Evolutionary conservation across 73 alveolate genomes (phyloP).

Genomic region (Paramecium octaurelia): DNA sequence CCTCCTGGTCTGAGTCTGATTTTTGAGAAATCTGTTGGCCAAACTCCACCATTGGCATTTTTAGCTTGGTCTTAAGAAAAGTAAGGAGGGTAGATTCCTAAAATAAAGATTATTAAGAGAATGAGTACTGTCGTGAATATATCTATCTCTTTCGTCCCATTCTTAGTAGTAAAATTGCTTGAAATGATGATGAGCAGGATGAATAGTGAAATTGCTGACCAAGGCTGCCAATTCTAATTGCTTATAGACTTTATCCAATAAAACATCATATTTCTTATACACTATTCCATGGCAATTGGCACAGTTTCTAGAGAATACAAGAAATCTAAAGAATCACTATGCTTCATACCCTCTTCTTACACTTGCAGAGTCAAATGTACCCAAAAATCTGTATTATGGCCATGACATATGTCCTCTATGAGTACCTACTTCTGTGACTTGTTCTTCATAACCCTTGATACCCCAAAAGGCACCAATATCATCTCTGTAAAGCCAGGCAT

Average conservation of each 20-base stretch:
- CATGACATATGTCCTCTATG: conserved; percentile 88
- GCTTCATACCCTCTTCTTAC: conserved; percentile 82
- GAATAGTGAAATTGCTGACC: conserved; percentile 79
- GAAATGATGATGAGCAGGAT: conserved; percentile 90
- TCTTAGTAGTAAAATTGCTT: conserved; percentile 89
- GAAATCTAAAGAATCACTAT: conserved; percentile 52
- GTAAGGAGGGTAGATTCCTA: conserved; percentile 87
- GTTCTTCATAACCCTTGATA: conserved; percentile 95
- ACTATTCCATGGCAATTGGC: conserved; percentile 92
- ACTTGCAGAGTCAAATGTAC: conserved; percentile 86
- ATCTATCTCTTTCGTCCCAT: conserved; percentile 93
- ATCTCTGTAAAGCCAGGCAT: conserved; percentile 88
- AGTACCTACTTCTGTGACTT: conserved; percentile 85
- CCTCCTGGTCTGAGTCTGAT: conserved; percentile 86
- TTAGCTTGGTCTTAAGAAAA: conserved; percentile 92
- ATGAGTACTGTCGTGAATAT: conserved; percentile 80
- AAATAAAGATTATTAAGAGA: not conserved
- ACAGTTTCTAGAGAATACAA: conserved; percentile 88
- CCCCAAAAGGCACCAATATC: conserved; percentile 94
- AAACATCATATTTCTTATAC: conserved; percentile 85
- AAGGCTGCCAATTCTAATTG: conserved; percentile 84
- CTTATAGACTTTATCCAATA: conserved; percentile 87
- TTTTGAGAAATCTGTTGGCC: conserved; percentile 91
- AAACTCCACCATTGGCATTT: conserved; percentile 90
- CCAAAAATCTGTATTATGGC: conserved; percentile 88